Base-by-base conservation (phyloP, 768 basidiomycete species). In the Epithele typhae region DNA sequence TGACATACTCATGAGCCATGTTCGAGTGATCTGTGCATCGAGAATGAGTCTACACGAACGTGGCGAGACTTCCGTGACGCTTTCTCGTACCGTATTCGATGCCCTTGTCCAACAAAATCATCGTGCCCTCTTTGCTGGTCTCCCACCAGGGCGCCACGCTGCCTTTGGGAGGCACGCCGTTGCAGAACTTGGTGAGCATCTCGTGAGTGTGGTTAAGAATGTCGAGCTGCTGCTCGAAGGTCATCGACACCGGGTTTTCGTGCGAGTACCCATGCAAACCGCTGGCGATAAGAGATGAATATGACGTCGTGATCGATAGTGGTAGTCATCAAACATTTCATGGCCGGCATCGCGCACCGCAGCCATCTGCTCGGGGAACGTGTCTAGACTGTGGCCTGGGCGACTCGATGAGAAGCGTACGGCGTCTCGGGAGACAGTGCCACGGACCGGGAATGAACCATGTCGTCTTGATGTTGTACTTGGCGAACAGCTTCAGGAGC, bases 101-200 rank as follows among this genome's bases (percentile, higher is more conserved):
- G 0, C 87, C 87, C 52, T 82, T 81, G 30, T 82, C 80, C 22
- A 86, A 72, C 21, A 88, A 66, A 19, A 88, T 68, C 15, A 76
- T 64, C 0, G 78, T 78, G 3, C 81, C 81, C 60, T 84, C 83
- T 50, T 76, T 80, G 63, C 78, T 81, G 1, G 78, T 78, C 61
- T 89, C 87, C 85, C 85, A 89, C 84, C 86, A 89, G 0, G 84
- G 85, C 1, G 84, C 85, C 25, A 86, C 84, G 40, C 75, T 78
- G 33, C 81, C 81, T 59, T 77, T 79, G 0, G 80, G 81, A 19
- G 78, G 68, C 12, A 73, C 61, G 21, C 79, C 78, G 50, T 76
- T 64, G 59, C 82, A 83, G 58, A 87, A 87, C 11, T 73, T 69
- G 1, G 83, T 84, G 34, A 87, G 65, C n/a, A 84, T 67, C 17